These are phyloP conservation scores for Umbilicaria muhlenbergii DNA, from an alignment of 495 filamentous ascomycete species.

Conservation along the genomic window DNA sequence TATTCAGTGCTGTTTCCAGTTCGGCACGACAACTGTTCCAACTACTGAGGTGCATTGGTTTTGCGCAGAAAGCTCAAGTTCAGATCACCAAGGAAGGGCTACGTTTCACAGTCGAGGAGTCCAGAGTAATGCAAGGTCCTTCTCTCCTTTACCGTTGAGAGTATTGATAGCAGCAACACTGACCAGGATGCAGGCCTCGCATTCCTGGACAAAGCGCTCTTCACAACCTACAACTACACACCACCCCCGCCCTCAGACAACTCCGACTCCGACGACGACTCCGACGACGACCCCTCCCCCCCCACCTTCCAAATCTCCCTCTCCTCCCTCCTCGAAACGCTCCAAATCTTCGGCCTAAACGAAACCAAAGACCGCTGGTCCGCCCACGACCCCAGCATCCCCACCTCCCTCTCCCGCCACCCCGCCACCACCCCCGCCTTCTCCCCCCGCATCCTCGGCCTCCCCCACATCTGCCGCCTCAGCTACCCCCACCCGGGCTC, in stretches of 20 bases:
- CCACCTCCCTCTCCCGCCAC: slow-evolving; percentile 30
- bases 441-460: slow-evolving; percentile 56
- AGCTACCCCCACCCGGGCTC: slow-evolving; percentile 56
- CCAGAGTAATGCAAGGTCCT: slow-evolving; percentile 67
- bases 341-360: slow-evolving; percentile 80
- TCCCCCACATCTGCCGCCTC: slow-evolving; percentile 67
- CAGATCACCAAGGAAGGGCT: slow-evolving; percentile 71
- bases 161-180: slow-evolving; percentile 9
- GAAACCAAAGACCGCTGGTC: slow-evolving; percentile 40
- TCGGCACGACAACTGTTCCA: slow-evolving; percentile 78
- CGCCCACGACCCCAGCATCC: slow-evolving; percentile 35
- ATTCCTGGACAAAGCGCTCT: slow-evolving; percentile 73
- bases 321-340: slow-evolving; percentile 74
- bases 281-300: slow-evolving; percentile 20
- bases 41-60: slow-evolving; percentile 78
- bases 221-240: slow-evolving; percentile 64
- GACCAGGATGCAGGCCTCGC: slow-evolving; percentile 41
- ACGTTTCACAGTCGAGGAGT: slow-evolving; percentile 73
- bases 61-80: slow-evolving; percentile 65
- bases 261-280: slow-evolving; percentile 18
- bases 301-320: slow-evolving; percentile 67
- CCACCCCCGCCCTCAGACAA: slow-evolving; percentile 24
- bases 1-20: slow-evolving; percentile 73
- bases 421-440: slow-evolving; percentile 45
- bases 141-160: background rate